Percentiles rank a stretch among this genome's conserved stretches.
These are phyloP conservation scores for Triangularia setosa DNA, from an alignment of 2,329 filamentous ascomycete genomes.

Conservation along the genomic window DNA sequence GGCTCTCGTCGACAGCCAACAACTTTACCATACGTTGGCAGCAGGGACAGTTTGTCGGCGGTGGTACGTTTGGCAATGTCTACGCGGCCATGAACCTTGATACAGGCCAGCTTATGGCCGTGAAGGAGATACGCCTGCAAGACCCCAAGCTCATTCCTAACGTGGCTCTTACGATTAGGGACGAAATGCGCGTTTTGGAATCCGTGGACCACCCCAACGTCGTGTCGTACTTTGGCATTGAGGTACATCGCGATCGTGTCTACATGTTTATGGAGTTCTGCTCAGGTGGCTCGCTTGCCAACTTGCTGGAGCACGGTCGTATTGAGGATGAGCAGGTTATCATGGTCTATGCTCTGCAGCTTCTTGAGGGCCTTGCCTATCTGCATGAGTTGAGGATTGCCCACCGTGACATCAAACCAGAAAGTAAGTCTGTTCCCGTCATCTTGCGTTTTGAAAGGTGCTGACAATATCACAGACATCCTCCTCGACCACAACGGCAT, in stretches of 20 bases:
- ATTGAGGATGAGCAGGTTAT: conserved; percentile 98
- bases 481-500: conserved; percentile 95
- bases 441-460: background rate
- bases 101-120: conserved; percentile 93
- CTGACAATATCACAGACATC: conserved; percentile 59
- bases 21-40: conserved; percentile 97
- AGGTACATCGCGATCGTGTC: conserved; percentile 97
- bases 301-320: conserved; percentile 85
- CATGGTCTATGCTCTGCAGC: conserved; percentile 91
- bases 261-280: conserved; percentile 99
- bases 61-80: conserved; percentile 94
- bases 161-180: conserved; percentile 87
- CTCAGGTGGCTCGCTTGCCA: conserved; percentile 87
- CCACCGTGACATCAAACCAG: conserved; percentile 96
- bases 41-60: conserved; percentile 96
- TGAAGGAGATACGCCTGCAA: conserved; percentile 96
- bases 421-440: conserved; percentile 61
- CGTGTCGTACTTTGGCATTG: conserved; percentile 95
- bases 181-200: conserved; percentile 96
- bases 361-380: conserved; percentile 90
- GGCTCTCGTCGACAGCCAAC: conserved; percentile 87
- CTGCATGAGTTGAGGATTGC: conserved; percentile 88
- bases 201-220: conserved; percentile 96
- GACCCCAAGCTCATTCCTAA: conserved; percentile 94
- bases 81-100: conserved; percentile 97